Conservation (phyloP, 805 yeast species). For the Candida sithepensis region DNA sequence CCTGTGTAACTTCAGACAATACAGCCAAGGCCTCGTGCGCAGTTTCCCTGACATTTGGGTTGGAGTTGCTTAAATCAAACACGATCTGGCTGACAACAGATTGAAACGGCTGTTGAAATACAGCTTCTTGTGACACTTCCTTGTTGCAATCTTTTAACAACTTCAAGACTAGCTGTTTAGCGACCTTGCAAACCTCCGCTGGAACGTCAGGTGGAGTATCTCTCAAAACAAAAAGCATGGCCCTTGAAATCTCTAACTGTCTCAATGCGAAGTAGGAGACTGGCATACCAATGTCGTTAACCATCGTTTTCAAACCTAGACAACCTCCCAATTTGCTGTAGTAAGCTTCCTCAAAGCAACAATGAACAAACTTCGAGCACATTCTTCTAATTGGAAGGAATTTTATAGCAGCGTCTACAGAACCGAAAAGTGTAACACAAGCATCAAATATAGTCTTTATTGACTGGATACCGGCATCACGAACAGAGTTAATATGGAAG, state of each 20-base stretch:
- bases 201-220: constrained; percentile 92
- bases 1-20: constrained; percentile 65
- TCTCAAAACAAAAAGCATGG: constrained; percentile 83
- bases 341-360: constrained; percentile 87
- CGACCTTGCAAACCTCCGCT: constrained; percentile 65
- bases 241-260: constrained; percentile 80
- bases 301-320: constrained; percentile 70
- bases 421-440: constrained; percentile 65
- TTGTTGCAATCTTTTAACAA: constrained; percentile 64
- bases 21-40: constrained; percentile 68
- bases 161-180: constrained; percentile 62
- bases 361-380: constrained; percentile 80
- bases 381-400: constrained; percentile 75
- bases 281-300: constrained; percentile 66
- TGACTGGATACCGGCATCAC: constrained; percentile 66
- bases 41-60: constrained; percentile 74
- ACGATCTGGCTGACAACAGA: constrained; percentile 85
- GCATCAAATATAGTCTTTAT: constrained; percentile 59
- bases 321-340: constrained; percentile 88
- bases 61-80: constrained; percentile 88
- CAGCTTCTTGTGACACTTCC: constrained; percentile 56
- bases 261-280: constrained; percentile 68
- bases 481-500: constrained; percentile 65
- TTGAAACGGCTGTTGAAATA: constrained; percentile 69
- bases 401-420: constrained; percentile 57